Evolutionary conservation across 1,139 yeast genomes (phyloP).

Genomic region (Blastobotrys serpentis): DNA sequence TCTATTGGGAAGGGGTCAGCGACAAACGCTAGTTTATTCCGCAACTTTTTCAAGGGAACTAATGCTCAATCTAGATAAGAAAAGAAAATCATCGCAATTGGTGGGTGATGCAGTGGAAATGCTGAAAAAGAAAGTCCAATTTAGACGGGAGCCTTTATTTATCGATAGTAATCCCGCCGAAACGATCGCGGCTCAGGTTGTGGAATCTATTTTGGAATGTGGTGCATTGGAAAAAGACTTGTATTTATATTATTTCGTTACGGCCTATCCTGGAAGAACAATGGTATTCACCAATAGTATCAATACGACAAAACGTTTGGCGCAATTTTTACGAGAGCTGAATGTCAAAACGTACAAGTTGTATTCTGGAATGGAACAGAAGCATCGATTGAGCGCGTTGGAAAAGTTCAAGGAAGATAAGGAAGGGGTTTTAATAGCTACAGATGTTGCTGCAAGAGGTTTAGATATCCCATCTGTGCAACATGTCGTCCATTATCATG

Average conservation of each 20-base stretch:
- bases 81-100: slow-evolving; percentile 33
- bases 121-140: slow-evolving; percentile 39
- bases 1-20: slow-evolving; percentile 46
- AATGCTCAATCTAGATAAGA: slow-evolving; percentile 65
- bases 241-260: slow-evolving; percentile 79
- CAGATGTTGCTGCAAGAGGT: slow-evolving; percentile 99
- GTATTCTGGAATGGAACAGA: slow-evolving; percentile 94
- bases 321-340: slow-evolving; percentile 69
- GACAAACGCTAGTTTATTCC: slow-evolving; percentile 92
- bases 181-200: slow-evolving; percentile 68
- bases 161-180: slow-evolving; percentile 89
- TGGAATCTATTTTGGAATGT: slow-evolving; percentile 90
- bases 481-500: slow-evolving; percentile 93
- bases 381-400: slow-evolving; percentile 80
- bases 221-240: slow-evolving; percentile 88
- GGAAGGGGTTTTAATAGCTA: slow-evolving; percentile 74
- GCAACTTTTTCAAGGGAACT: slow-evolving; percentile 89
- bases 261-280: slow-evolving; percentile 86
- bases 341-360: slow-evolving; percentile 74
- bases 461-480: slow-evolving; percentile 87
- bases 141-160: slow-evolving; percentile 49
- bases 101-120: slow-evolving; percentile 37
- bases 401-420: slow-evolving; percentile 55
- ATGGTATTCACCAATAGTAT: slow-evolving; percentile 92
- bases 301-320: slow-evolving; percentile 85